phyloP scores from a whole-genome alignment of 2,329 filamentous ascomycete genomes.

The Cladosporium sphaerospermum region DNA sequence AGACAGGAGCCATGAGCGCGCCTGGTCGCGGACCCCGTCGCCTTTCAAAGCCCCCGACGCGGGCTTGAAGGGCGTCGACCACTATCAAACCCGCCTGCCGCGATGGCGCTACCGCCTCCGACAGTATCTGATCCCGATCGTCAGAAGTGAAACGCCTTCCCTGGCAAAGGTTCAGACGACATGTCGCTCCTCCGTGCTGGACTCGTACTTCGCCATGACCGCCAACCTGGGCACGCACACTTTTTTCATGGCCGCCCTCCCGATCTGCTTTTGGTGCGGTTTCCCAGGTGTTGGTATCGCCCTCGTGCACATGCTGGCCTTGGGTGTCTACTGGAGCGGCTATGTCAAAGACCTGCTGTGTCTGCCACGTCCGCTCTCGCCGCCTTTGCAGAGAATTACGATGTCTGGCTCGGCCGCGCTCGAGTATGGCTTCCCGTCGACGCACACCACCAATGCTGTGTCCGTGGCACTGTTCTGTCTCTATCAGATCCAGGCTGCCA shows the following conservation, averaged over 20 bases:
- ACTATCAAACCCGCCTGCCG: slow-evolving; percentile 62
- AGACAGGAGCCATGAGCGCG: slow-evolving; percentile 6
- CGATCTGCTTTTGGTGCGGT: slow-evolving; percentile 95
- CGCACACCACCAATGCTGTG: slow-evolving; percentile 93
- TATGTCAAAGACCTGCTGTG: slow-evolving; percentile 94
- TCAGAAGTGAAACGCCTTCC: slow-evolving; percentile 93
- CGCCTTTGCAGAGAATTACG: slow-evolving; percentile 86
- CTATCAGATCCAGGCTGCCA: slow-evolving; percentile 59
- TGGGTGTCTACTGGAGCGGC: slow-evolving; percentile 65
- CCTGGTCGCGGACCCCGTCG: slow-evolving; percentile 20
- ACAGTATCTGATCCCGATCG: slow-evolving; percentile 73
- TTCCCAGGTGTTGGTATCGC: slow-evolving; percentile 78
- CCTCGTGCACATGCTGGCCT: slow-evolving; percentile 55
- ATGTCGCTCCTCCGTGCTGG: slow-evolving; percentile 74
- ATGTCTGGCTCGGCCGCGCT: slow-evolving; percentile 94
- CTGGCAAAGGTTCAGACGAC: slow-evolving; percentile 78
- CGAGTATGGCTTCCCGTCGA: slow-evolving; percentile 96
- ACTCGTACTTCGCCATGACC: slow-evolving; percentile 94
- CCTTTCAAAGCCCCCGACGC: slow-evolving; percentile 50
- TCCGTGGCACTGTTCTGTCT: slow-evolving; percentile 85
- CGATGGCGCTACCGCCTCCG: slow-evolving; percentile 83
- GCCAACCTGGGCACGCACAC: slow-evolving; percentile 97
- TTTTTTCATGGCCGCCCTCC: slow-evolving; percentile 94
- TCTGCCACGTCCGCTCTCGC: slow-evolving; percentile 83
- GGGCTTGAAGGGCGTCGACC: slow-evolving; percentile 70